Evolutionary conservation across 306 rosid species (phyloP).

Genomic region (Ormosia emarginata): DNA sequence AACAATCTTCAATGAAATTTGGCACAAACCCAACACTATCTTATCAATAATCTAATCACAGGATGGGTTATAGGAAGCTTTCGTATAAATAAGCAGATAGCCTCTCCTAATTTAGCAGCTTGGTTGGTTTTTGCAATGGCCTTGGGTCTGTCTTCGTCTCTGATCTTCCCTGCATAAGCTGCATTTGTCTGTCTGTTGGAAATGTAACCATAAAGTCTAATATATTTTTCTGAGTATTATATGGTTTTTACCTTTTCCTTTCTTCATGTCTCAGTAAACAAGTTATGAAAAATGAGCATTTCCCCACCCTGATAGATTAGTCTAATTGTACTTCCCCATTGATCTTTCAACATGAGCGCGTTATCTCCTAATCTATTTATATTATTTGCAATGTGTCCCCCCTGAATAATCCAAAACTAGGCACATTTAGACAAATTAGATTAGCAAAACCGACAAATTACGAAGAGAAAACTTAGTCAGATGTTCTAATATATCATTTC

Average conservation of each 20-base stretch:
- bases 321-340: background rate
- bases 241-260: background rate
- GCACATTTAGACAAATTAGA: background rate
- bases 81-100: no score
- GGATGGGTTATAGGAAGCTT: no score
- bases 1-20: no score
- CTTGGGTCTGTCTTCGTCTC: background rate
- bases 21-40: no score
- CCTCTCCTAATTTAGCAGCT: no score
- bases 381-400: background rate
- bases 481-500: background rate
- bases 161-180: background rate
- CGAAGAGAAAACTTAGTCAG: background rate
- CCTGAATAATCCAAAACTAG: background rate
- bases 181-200: background rate
- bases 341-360: background rate
- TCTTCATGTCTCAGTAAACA: background rate
- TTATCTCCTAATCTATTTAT: background rate
- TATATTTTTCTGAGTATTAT: background rate
- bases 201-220: background rate
- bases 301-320: background rate
- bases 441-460: background rate
- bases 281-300: background rate
- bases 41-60: no score
- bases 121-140: background rate